A percentile compares a stretch with the other conserved stretches of the same genome.
phyloP scores from a whole-genome alignment of 202 grass and related monocot genomes.

The Saccharum hybrid region DNA sequence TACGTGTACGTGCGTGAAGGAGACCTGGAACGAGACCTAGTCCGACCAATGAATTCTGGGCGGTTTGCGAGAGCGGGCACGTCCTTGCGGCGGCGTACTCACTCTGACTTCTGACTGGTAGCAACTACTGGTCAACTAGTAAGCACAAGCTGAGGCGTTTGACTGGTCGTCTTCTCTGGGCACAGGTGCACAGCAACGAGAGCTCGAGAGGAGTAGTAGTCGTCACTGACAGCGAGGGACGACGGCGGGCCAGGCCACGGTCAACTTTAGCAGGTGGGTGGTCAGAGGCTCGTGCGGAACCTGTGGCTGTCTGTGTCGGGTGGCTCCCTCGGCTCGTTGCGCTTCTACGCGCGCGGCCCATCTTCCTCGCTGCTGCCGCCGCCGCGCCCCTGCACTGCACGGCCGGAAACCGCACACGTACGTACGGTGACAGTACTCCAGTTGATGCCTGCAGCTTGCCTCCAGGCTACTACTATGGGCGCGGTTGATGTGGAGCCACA shows the following conservation, averaged over 20 bases:
- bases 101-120: neutral
- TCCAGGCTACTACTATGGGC: too few species aligned
- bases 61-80: too few species aligned
- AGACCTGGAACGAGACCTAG: neutral
- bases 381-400: too few species aligned
- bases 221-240: neutral
- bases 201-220: neutral
- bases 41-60: neutral
- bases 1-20: neutral
- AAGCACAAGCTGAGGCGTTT: neutral
- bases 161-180: neutral
- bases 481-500: too few species aligned
- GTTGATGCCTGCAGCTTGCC: too few species aligned
- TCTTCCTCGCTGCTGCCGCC: too few species aligned
- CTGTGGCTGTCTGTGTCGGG: neutral
- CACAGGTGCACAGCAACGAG: neutral
- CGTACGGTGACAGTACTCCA: too few species aligned
- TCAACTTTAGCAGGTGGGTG: neutral
- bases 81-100: too few species aligned
- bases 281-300: neutral
- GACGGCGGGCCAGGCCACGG: neutral
- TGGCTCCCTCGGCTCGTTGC: too few species aligned
- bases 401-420: too few species aligned
- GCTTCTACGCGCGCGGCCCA: too few species aligned
- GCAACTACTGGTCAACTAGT: neutral